These are phyloP conservation scores for Groenewaldozyma salmanticensis DNA, from an alignment of 805 yeast genomes.

Conservation along the genomic window DNA sequence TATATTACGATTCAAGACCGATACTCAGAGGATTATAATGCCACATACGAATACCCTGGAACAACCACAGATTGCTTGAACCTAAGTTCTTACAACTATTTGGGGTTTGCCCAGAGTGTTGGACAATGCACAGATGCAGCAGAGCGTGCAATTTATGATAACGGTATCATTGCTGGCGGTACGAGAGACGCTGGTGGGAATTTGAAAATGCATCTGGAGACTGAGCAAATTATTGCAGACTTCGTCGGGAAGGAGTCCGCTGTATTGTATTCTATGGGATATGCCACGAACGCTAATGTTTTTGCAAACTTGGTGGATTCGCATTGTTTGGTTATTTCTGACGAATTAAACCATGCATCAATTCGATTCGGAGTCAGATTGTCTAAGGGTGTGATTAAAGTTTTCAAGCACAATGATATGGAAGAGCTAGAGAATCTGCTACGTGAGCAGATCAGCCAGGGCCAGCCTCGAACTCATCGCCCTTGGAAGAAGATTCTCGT, in stretches of 20 bases:
- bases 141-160: conserved; percentile 46
- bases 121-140: conserved; percentile 86
- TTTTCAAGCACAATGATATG: conserved; percentile 90
- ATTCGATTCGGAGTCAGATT: conserved; percentile 90
- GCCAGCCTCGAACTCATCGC: conserved; percentile 90
- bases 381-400: conserved; percentile 87
- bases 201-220: conserved; percentile 57
- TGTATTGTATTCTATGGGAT: conserved; percentile 84
- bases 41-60: conserved; percentile 66
- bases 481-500: conserved; percentile 80
- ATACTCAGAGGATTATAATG: conserved; percentile 52
- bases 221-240: conserved; percentile 70
- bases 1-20: conserved; percentile 75
- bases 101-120: conserved; percentile 93
- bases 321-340: conserved; percentile 84
- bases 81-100: conserved; percentile 82
- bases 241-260: conserved; percentile 90
- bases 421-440: conserved; percentile 61
- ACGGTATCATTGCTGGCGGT: conserved; percentile 74
- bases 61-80: conserved; percentile 69
- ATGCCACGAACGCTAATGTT: conserved; percentile 86
- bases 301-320: conserved; percentile 77
- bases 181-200: conserved; percentile 71
- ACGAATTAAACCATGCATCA: conserved; percentile 91
- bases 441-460: conserved; percentile 80